Percentiles rank a stretch among this genome's conserved stretches.
phyloP scores from a whole-genome alignment of 208 protist species.

The Trypanosoma theileri region DNA sequence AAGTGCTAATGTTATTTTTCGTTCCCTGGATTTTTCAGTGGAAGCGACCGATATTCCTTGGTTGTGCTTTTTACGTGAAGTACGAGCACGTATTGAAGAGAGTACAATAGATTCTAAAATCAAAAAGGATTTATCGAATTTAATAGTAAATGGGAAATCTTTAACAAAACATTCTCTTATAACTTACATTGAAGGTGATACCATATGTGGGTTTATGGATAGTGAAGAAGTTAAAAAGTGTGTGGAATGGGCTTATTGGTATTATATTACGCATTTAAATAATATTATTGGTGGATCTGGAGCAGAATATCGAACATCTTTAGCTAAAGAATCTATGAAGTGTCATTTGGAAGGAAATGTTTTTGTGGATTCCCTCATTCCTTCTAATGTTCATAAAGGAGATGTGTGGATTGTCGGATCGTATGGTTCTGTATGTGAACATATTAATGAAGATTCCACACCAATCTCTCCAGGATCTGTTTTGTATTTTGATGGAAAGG shows the following conservation, averaged over 20 bases:
- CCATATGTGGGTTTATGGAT: constrained; percentile 34
- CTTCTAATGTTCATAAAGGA: constrained; percentile 4
- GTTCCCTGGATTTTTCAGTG: constrained; percentile 39
- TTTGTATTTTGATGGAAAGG: neutral
- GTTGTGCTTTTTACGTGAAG: constrained; percentile 62
- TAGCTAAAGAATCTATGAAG: constrained; percentile 41
- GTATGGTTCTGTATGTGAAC: constrained; percentile 10
- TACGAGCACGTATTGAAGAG: constrained; percentile 32
- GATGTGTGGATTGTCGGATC: constrained; percentile 18
- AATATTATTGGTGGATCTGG: constrained; percentile 36
- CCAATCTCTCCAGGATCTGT: neutral
- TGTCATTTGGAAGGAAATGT: constrained; percentile 44
- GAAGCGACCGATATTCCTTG: constrained; percentile 50
- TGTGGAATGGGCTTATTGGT: constrained; percentile 50
- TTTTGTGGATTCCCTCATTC: constrained; percentile 25
- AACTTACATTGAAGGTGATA: constrained; percentile 37
- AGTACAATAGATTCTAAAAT: neutral
- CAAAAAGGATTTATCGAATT: neutral
- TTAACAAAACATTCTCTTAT: constrained; percentile 25
- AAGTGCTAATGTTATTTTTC: constrained; percentile 29
- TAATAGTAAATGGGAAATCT: neutral
- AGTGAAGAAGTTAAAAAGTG: constrained; percentile 32
- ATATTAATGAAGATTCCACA: neutral
- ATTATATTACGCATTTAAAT: constrained; percentile 32
- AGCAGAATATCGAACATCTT: constrained; percentile 40